These are phyloP conservation scores for Aureobasidium pullulans DNA, from an alignment of 2,329 filamentous ascomycete genomes.

Conservation along the genomic window DNA sequence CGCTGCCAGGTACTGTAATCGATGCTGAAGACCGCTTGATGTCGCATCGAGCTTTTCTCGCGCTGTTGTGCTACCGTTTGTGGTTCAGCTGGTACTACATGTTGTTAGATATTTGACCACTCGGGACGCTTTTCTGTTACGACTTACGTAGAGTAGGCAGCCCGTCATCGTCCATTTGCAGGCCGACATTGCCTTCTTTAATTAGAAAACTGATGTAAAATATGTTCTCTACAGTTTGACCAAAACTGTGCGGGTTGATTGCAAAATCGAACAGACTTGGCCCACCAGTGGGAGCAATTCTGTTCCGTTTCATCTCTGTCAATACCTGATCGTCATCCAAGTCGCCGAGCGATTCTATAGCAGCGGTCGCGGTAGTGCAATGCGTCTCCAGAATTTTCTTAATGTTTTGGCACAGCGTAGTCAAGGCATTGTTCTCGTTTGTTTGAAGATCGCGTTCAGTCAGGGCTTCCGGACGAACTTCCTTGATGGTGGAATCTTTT, in stretches of 20 bases:
- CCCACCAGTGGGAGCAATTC: constrained; percentile 60
- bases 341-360: constrained; percentile 24
- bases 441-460: constrained; percentile 65
- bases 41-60: constrained; percentile 48
- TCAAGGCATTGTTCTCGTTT: constrained; percentile 72
- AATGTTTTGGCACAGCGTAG: constrained; percentile 70
- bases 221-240: constrained; percentile 91
- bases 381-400: constrained; percentile 49
- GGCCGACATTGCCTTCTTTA: constrained; percentile 68
- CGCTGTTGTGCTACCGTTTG: constrained; percentile 47
- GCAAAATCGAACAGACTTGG: constrained; percentile 80
- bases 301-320: constrained; percentile 56
- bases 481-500: constrained; percentile 60
- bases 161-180: constrained; percentile 65
- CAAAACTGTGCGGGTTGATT: constrained; percentile 83
- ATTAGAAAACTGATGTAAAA: constrained; percentile 96
- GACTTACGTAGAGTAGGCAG: constrained; percentile 74
- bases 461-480: constrained; percentile 68
- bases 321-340: constrained; percentile 32
- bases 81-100: constrained; percentile 37
- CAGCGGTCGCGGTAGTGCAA: constrained; percentile 24
- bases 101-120: constrained; percentile 15
- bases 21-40: constrained; percentile 82
- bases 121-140: no score
- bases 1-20: constrained; percentile 79